Percentiles rank a stretch among this genome's conserved stretches.
Conservation (phyloP, 164 flowering plant species). For the Buxus sempervirens region DNA sequence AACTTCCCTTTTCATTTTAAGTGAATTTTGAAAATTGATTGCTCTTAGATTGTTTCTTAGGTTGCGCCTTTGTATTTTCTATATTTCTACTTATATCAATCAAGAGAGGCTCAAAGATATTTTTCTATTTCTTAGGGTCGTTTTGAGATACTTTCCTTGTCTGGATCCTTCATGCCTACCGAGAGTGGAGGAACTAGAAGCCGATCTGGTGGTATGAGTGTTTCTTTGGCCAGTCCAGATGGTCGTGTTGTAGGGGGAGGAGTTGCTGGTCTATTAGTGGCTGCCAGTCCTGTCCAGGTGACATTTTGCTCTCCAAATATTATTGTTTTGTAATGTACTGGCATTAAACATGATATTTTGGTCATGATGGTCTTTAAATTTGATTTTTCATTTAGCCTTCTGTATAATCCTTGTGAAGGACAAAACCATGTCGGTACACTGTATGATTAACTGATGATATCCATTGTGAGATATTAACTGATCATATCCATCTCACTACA, state of each 20-base stretch:
- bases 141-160: conserved; percentile 91
- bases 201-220: conserved; percentile 97
- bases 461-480: no score
- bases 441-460: no score
- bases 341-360: background rate
- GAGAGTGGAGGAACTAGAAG: conserved; percentile 90
- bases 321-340: background rate
- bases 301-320: conserved; percentile 2
- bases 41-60: background rate
- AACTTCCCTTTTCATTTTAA: no score
- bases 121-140: conserved; percentile 63
- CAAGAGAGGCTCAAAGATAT: background rate
- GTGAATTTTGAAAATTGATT: no score
- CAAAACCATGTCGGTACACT: background rate
- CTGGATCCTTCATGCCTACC: conserved; percentile 91
- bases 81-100: background rate
- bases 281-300: conserved; percentile 97
- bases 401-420: background rate
- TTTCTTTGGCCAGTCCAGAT: conserved; percentile 95
- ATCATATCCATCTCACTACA: no score
- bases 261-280: conserved; percentile 90
- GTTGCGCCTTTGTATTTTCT: background rate
- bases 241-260: conserved; percentile 99
- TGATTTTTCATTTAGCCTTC: background rate
- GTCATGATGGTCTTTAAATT: background rate